Percentiles rank a stretch among this genome's conserved stretches.
phyloP scores from a whole-genome alignment of 495 filamentous ascomycete genomes.

The Hypoxylon trugodes region DNA sequence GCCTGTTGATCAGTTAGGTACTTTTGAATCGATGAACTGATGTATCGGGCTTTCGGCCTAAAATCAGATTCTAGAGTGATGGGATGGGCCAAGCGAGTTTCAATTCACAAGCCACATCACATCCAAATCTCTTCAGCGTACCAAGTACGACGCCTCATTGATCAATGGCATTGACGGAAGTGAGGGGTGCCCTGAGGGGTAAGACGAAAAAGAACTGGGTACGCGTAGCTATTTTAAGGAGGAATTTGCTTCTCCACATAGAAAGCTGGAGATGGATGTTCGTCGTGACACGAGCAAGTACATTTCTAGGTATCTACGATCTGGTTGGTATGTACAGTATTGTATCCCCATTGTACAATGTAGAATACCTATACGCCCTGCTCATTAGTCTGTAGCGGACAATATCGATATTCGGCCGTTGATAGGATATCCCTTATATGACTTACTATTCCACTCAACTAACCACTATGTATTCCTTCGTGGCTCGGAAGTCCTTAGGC shows the following conservation, averaged over 20 bases:
- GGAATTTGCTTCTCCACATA: constrained; percentile 28
- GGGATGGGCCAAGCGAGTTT: constrained; percentile 13
- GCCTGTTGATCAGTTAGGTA: background rate
- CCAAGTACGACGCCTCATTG: constrained; percentile 16
- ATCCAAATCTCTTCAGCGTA: constrained; percentile 13
- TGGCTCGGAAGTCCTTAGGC: constrained; percentile 10
- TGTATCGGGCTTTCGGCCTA: constrained; percentile 2
- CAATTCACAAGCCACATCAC: constrained; percentile 30
- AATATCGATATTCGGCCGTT: background rate
- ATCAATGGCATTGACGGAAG: constrained; percentile 19
- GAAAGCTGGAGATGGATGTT: too few relatives aligned
- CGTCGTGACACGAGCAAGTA: constrained; percentile 20
- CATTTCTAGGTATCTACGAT: background rate
- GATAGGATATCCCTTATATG: constrained; percentile 15
- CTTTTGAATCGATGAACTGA: too few relatives aligned
- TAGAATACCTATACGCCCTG: background rate
- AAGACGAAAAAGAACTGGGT: constrained; percentile 14
- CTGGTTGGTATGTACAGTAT: too few relatives aligned
- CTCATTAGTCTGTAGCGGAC: constrained; percentile 14
- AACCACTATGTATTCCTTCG: background rate
- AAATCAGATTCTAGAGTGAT: constrained; percentile 2
- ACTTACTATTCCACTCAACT: background rate
- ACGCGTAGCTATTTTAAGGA: constrained; percentile 36
- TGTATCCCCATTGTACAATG: too few relatives aligned
- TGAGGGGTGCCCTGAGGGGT: constrained; percentile 33